Conservation (phyloP, 2,329 filamentous ascomycete genomes). For the Sphaerulina vaccinii region DNA sequence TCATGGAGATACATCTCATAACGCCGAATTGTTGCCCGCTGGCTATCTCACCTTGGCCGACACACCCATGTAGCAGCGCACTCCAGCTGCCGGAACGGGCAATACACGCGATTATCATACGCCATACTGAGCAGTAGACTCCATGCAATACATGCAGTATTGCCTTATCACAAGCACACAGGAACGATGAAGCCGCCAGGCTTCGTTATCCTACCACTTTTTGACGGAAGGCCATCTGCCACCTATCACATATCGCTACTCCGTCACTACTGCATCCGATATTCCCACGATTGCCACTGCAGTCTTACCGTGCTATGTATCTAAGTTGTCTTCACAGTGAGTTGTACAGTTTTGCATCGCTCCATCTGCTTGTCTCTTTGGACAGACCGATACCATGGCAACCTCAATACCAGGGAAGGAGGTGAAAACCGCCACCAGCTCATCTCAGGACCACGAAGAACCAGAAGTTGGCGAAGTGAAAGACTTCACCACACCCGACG, state of each 20-base stretch:
- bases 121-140: background rate
- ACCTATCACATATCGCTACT: background rate
- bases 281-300: background rate
- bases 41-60: background rate
- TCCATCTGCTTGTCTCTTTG: background rate
- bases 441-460: background rate
- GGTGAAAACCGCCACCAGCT: background rate
- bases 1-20: background rate
- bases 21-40: background rate
- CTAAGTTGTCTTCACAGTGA: background rate
- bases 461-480: constrained; percentile 30
- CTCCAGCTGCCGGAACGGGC: background rate
- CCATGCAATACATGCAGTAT: background rate
- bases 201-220: background rate
- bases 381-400: background rate
- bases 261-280: background rate
- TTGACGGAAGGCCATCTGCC: background rate
- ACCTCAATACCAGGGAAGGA: background rate
- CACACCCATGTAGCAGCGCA: background rate
- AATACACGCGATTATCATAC: background rate
- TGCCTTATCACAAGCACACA: background rate
- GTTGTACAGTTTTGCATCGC: background rate
- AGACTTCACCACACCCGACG: constrained; percentile 27
- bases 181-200: background rate
- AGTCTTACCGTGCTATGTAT: background rate